Base-by-base conservation (phyloP, 2,329 filamentous ascomycete genomes). In the Periglandula ipomoeae region DNA sequence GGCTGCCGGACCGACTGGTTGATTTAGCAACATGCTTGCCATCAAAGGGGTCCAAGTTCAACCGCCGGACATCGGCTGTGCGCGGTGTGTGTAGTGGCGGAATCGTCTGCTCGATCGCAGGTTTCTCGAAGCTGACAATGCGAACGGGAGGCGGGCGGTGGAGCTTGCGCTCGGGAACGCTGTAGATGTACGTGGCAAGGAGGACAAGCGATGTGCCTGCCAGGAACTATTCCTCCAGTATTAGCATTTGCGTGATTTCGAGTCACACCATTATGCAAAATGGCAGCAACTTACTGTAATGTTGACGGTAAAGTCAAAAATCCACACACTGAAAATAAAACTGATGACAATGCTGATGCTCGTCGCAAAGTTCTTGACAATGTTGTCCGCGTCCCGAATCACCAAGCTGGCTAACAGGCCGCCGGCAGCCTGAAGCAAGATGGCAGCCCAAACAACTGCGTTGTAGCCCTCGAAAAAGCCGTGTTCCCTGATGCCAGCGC, bases 401-500 rank as follows among this genome's bases (percentile, higher is more conserved):
- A 69, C 66, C 7, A 70, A 55, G 34, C 67, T 69, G n/a, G 64
- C 84, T n/a, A 95, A 70, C 24, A 97, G 78, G 22, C 91, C 93
- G 27, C 90, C 90, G 32, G 84, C 69, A 1, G 90, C 87, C 64
- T 98, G 93, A 51, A 93, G 77, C 5, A 82, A 62, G 56, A 97
- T 87, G 4, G 89, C 86, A 5, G 81, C 74, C 89, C 90, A 96
- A 3, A 97, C 91, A 19, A 91, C 76, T 75, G 81, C 85, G 63
- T 95, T 96, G 69, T 97, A 98, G 3, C 93, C 93, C 50, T 87
- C 85, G 58, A 98, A 97, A 67, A 97, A 95, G 11, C 93, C 93
- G 53, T 87, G 82, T 64, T 85, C 81, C 23, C 84, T 77, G 54
- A 98, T 89, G 37, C 86, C 84, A 52, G 83, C 80, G 23, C 91